Evolutionary conservation across 2,329 filamentous ascomycete species (phyloP).

Genomic region (Elsinoe fawcettii): DNA sequence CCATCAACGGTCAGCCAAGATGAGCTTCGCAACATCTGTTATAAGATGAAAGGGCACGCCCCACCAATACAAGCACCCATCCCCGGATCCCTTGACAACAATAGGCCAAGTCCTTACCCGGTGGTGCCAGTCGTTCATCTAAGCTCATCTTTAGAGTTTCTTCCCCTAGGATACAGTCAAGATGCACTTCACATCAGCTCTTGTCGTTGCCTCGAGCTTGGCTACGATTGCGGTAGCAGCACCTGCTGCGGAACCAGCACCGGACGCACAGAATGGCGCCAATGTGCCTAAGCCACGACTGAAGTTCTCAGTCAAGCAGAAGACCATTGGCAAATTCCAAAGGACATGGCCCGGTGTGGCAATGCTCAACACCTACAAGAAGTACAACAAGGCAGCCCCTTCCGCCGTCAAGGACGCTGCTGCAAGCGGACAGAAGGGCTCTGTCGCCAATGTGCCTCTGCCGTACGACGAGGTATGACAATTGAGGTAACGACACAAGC

Average conservation of each 20-base stretch:
- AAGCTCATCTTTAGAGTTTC: not conserved
- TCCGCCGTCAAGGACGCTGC: slow-evolving; percentile 27
- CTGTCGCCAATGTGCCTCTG: slow-evolving; percentile 34
- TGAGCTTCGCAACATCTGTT: slow-evolving; percentile 4
- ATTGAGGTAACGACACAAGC: slow-evolving; percentile 16
- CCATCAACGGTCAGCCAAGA: slow-evolving; percentile 9
- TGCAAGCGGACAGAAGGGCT: slow-evolving; percentile 31
- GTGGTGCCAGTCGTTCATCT: slow-evolving; percentile 8
- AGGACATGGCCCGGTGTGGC: slow-evolving; percentile 33
- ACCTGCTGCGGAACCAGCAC: slow-evolving; percentile 22
- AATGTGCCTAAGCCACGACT: slow-evolving; percentile 24
- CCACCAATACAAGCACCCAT: not conserved
- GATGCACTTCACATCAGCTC: slow-evolving; percentile 25
- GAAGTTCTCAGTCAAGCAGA: slow-evolving; percentile 22
- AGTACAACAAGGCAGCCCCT: slow-evolving; percentile 30
- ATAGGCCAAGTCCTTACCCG: not conserved
- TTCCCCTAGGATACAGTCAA: slow-evolving; percentile 17
- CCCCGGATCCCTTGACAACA: slow-evolving; percentile 9
- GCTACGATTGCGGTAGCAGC: slow-evolving; percentile 25
- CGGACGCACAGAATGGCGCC: slow-evolving; percentile 18
- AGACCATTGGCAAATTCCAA: slow-evolving; percentile 21
- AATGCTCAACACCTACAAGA: slow-evolving; percentile 36
- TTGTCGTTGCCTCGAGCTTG: slow-evolving; percentile 26
- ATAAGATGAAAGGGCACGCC: slow-evolving; percentile 8
- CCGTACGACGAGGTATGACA: slow-evolving; percentile 26